Percentiles rank a stretch among this genome's conserved stretches.
phyloP scores from a whole-genome alignment of 2,329 filamentous ascomycete species.

The Camillea tinctor region DNA sequence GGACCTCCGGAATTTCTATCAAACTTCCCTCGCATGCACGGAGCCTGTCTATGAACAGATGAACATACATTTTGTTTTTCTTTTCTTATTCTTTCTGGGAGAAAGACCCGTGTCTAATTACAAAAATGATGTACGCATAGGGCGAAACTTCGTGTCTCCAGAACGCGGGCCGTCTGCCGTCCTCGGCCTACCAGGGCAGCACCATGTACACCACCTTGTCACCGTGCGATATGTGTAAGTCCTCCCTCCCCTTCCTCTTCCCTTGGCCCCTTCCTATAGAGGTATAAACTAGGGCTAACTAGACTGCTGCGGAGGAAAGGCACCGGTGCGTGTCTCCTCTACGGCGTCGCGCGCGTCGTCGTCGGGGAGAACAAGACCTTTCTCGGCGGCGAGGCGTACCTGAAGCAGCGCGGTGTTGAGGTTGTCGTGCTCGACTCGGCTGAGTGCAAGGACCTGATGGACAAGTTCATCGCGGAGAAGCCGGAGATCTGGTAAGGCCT shows the following conservation, averaged over 20 bases:
- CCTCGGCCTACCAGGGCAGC: slow-evolving; percentile 64
- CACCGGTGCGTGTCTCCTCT: slow-evolving; percentile 74
- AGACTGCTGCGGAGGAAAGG: slow-evolving; percentile 22
- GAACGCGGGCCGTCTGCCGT: slow-evolving; percentile 69
- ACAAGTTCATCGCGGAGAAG: slow-evolving; percentile 68
- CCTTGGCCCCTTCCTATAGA: too few species aligned
- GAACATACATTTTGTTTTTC: too few species aligned
- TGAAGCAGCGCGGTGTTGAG: slow-evolving; percentile 66
- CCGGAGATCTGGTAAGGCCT: slow-evolving; percentile 65
- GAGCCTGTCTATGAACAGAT: too few species aligned
- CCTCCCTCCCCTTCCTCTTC: not conserved
- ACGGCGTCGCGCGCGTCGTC: slow-evolving; percentile 71
- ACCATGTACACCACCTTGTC: slow-evolving; percentile 85
- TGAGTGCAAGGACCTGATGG: slow-evolving; percentile 68
- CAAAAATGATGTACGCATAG: slow-evolving; percentile 39
- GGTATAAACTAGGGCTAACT: too few species aligned
- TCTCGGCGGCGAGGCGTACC: slow-evolving; percentile 69
- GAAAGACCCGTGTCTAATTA: too few species aligned
- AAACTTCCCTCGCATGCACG: too few species aligned
- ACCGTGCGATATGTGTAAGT: slow-evolving; percentile 73
- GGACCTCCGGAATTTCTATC: too few species aligned
- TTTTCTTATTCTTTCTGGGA: too few species aligned
- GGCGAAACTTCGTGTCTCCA: slow-evolving; percentile 76
- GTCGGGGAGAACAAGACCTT: slow-evolving; percentile 78
- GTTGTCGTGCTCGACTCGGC: slow-evolving; percentile 67